Evolutionary conservation across 2,329 filamentous ascomycete species (phyloP).

Genomic region (Cladophialophora yegresii): DNA sequence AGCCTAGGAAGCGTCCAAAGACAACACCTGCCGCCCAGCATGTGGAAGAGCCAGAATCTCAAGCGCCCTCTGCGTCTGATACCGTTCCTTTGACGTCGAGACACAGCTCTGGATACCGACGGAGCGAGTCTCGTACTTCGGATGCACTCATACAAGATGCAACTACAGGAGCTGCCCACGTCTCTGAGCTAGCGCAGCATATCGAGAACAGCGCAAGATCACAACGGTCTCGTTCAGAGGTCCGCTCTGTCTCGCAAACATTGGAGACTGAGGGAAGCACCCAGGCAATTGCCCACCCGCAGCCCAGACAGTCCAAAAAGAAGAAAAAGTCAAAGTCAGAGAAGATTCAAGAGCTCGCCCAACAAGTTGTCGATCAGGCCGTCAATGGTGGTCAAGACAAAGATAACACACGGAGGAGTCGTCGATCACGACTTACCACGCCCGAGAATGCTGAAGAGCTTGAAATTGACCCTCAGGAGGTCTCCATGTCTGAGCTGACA

Average conservation of each 20-base stretch:
- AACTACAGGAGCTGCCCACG: conserved; percentile 25
- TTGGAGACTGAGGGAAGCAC: conserved; percentile 9
- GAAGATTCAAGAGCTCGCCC: conserved; percentile 19
- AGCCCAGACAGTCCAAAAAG: background rate
- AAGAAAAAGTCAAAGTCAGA: conserved; percentile 18
- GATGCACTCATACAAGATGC: conserved; percentile 31
- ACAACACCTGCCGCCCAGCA: conserved; percentile 18
- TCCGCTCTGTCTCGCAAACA: conserved; percentile 7
- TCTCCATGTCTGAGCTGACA: conserved; percentile 62
- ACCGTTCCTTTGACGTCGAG: conserved; percentile 15
- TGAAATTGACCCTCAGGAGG: conserved; percentile 56
- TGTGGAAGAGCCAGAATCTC: conserved; percentile 11
- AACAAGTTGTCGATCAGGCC: conserved; percentile 26
- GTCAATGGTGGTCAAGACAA: conserved; percentile 3
- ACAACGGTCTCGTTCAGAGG: conserved; percentile 10
- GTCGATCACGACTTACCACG: conserved; percentile 24
- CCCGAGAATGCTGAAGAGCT: conserved; percentile 52
- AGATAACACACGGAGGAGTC: background rate
- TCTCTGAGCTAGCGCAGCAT: conserved; percentile 33
- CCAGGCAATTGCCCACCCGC: background rate
- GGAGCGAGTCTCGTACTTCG: conserved; percentile 31
- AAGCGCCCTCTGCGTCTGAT: conserved; percentile 16
- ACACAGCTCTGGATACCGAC: conserved; percentile 20
- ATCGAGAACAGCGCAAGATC: conserved; percentile 28
- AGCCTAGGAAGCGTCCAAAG: conserved; percentile 30